phyloP scores from a whole-genome alignment of 441 rosid species.

The Croton laevigatus region DNA sequence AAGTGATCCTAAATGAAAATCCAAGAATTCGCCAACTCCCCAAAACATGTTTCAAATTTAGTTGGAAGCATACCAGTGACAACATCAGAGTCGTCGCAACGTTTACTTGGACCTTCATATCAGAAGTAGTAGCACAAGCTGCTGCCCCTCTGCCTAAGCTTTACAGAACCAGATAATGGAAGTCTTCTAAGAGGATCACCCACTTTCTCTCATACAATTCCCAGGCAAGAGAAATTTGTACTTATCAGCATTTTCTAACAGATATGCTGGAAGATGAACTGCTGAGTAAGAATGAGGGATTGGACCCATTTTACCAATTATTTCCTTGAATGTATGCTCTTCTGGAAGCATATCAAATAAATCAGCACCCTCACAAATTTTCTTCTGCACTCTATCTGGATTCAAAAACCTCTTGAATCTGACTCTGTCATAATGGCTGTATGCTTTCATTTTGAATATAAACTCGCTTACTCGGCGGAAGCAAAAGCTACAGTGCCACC shows the following conservation, averaged over 20 bases:
- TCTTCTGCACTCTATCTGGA: constrained; percentile 79
- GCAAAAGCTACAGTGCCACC: constrained; percentile 97
- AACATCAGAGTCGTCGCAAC: constrained; percentile 20
- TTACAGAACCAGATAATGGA: constrained; percentile 21
- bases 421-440: constrained; percentile 88
- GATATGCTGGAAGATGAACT: constrained; percentile 85
- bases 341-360: constrained; percentile 94
- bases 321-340: constrained; percentile 90
- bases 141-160: constrained; percentile 27
- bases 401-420: constrained; percentile 74
- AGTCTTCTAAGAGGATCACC: constrained; percentile 24
- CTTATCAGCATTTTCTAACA: constrained; percentile 74
- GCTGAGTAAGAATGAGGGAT: constrained; percentile 91
- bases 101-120: constrained; percentile 25
- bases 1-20: constrained; percentile 24
- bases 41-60: constrained; percentile 13
- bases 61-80: constrained; percentile 23
- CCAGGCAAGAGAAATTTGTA: constrained; percentile 89
- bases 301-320: constrained; percentile 95
- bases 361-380: constrained; percentile 87
- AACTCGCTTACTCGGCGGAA: constrained; percentile 85
- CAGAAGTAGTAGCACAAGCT: constrained; percentile 23
- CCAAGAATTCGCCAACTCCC: constrained; percentile 27
- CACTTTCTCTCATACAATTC: constrained; percentile 69
- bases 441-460: constrained; percentile 93